A percentile compares a stretch with the other conserved stretches of the same genome.
Evolutionary conservation across 306 rosid species (phyloP).

Genomic region (Lithocarpus polystachyus): DNA sequence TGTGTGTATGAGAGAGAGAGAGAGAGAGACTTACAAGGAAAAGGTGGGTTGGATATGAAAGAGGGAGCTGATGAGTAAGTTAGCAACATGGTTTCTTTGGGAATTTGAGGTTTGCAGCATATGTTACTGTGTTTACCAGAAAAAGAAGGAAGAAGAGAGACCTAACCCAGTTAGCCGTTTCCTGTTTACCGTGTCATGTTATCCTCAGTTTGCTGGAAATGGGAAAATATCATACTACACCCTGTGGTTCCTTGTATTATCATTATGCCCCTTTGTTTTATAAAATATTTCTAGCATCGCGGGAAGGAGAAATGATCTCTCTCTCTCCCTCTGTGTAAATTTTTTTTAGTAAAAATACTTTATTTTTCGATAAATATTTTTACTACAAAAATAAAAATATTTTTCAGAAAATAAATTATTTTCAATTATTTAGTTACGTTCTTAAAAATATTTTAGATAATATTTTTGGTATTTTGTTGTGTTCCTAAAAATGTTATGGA

Average conservation of each 20-base stretch:
- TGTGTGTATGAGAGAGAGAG: neutral
- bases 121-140: neutral
- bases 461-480: no score
- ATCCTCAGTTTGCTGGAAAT: slow-evolving; percentile 13
- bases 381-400: no score
- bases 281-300: neutral
- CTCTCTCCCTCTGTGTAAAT: no score
- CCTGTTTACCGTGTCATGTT: slow-evolving; percentile 1
- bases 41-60: slow-evolving; percentile 24
- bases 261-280: neutral
- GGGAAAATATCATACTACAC: slow-evolving; percentile 3
- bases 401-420: no score
- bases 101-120: slow-evolving; percentile 13
- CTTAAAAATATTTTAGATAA: no score
- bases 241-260: slow-evolving; percentile 1
- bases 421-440: no score
- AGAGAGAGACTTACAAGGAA: slow-evolving; percentile 46
- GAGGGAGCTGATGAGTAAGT: slow-evolving; percentile 35
- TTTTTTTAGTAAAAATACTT: no score
- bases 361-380: no score
- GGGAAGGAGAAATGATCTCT: no score
- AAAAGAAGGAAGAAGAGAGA: no score
- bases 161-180: neutral
- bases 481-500: no score
- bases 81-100: slow-evolving; percentile 34